Percentiles rank a stretch among this genome's conserved stretches.
Evolutionary conservation across 306 rosid genomes (phyloP).

Genomic region (Rosa chinensis): DNA sequence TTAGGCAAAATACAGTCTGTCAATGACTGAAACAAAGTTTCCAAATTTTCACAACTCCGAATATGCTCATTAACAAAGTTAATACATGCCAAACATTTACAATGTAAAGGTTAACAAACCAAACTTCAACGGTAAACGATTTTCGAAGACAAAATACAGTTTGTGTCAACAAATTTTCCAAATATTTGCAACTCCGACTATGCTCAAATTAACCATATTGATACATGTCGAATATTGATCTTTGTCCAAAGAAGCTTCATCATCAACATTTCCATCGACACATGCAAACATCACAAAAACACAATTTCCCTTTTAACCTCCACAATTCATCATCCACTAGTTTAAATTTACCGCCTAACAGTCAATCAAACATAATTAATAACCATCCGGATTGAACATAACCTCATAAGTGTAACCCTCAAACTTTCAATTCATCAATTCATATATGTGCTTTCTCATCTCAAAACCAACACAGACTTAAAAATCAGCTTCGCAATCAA

Average conservation of each 20-base stretch:
- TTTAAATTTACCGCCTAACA: neutral
- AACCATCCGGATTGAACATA: neutral
- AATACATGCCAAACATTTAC: neutral
- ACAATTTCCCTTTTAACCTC: neutral
- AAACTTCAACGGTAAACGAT: neutral
- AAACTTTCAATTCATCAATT: neutral
- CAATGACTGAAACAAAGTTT: neutral
- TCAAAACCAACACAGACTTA: neutral
- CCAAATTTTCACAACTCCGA: neutral
- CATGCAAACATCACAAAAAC: neutral
- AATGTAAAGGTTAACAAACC: neutral
- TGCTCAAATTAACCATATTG: neutral
- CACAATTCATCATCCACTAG: neutral
- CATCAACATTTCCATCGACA: constrained; percentile 1
- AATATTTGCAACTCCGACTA: neutral
- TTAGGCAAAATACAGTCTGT: neutral
- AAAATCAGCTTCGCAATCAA: neutral
- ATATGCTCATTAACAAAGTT: neutral
- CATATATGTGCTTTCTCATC: neutral
- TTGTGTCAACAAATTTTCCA: neutral
- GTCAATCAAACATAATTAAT: no score
- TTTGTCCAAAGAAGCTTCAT: neutral
- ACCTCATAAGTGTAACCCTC: neutral
- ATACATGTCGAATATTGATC: neutral
- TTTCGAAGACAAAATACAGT: neutral